phyloP scores from a whole-genome alignment of 805 yeast genomes.

The Nakazawaea anatomiae region DNA sequence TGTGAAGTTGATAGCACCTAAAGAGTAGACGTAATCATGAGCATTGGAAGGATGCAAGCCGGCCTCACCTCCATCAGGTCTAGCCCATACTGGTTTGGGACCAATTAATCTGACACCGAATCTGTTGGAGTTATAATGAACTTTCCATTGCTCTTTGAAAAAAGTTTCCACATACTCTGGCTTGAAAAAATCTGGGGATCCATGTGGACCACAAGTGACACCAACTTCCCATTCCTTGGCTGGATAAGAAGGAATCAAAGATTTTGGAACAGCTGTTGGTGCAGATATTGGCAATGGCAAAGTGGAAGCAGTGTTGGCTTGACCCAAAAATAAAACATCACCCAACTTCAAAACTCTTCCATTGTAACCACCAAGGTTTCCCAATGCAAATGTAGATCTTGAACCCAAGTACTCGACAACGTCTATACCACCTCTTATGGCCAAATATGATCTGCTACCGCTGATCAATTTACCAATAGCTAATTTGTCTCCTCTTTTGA shows the following conservation, averaged over 20 bases:
- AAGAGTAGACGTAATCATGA: constrained; percentile 93
- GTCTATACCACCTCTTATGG: constrained; percentile 90
- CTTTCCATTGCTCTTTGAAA: constrained; percentile 80
- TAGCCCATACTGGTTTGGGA: constrained; percentile 96
- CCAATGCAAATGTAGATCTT: constrained; percentile 93
- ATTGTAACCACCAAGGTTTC: constrained; percentile 89
- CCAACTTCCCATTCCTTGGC: constrained; percentile 74
- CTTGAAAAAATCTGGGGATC: constrained; percentile 91
- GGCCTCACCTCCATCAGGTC: constrained; percentile 95
- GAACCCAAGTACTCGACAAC: constrained; percentile 92
- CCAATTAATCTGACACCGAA: constrained; percentile 94
- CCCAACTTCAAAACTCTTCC: constrained; percentile 91
- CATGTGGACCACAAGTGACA: constrained; percentile 97
- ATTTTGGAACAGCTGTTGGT: constrained; percentile 52
- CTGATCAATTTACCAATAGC: constrained; percentile 72
- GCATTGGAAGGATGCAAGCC: constrained; percentile 99
- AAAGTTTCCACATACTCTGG: constrained; percentile 70
- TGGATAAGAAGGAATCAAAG: constrained; percentile 50
- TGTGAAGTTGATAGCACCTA: constrained; percentile 96
- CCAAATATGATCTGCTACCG: constrained; percentile 89
- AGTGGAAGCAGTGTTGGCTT: constrained; percentile 62
- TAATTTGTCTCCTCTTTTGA: constrained; percentile 72
- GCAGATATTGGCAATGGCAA: constrained; percentile 67
- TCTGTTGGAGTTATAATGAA: constrained; percentile 94
- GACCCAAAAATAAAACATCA: constrained; percentile 84